phyloP scores from a whole-genome alignment of 768 basidiomycete genomes.

The Boletus reticulatus region DNA sequence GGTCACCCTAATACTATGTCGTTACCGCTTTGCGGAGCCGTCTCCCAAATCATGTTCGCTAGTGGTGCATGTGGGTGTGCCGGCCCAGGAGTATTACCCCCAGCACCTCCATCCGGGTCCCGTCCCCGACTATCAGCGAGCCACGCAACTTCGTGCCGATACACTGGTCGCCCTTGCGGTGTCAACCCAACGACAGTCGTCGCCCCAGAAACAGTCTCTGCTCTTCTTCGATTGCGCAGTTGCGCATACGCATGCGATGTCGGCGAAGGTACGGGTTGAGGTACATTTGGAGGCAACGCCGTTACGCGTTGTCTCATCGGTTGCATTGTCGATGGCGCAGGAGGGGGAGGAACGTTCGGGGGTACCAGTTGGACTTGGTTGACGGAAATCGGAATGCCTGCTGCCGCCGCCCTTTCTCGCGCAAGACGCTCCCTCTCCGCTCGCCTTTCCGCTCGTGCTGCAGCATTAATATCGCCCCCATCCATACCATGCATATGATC shows the following conservation, averaged over 20 bases:
- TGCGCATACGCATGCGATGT: conserved; percentile 18
- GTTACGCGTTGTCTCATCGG: conserved; percentile 27
- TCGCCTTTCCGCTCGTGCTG: conserved; percentile 33
- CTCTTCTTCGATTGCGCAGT: conserved; percentile 30
- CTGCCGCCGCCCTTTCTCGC: conserved; percentile 23
- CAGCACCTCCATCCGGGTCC: conserved; percentile 19
- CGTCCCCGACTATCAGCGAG: conserved; percentile 20
- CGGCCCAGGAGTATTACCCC: conserved; percentile 17
- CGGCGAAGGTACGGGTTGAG: conserved; percentile 22
- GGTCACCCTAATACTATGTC: conserved; percentile 32
- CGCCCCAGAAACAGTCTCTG: conserved; percentile 34
- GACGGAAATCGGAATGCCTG: conserved; percentile 12
- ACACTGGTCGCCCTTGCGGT: conserved; percentile 27
- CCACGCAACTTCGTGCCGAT: conserved; percentile 30
- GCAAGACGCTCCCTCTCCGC: conserved; percentile 36
- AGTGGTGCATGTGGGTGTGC: conserved; percentile 19
- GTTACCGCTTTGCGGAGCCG: conserved; percentile 26
- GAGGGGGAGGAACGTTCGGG: conserved; percentile 16
- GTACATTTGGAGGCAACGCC: conserved; percentile 27
- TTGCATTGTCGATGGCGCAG: conserved; percentile 10
- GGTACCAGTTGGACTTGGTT: conserved; percentile 11
- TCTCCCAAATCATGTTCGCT: conserved; percentile 29
- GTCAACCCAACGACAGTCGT: conserved; percentile 27
- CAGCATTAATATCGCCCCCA: conserved; percentile 8
- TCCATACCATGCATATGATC: conserved; percentile 23